A percentile compares a stretch with the other conserved stretches of the same genome.
These are phyloP conservation scores for Fusarium sp. DNA, from an alignment of 2,329 filamentous ascomycete species.

Conservation along the genomic window DNA sequence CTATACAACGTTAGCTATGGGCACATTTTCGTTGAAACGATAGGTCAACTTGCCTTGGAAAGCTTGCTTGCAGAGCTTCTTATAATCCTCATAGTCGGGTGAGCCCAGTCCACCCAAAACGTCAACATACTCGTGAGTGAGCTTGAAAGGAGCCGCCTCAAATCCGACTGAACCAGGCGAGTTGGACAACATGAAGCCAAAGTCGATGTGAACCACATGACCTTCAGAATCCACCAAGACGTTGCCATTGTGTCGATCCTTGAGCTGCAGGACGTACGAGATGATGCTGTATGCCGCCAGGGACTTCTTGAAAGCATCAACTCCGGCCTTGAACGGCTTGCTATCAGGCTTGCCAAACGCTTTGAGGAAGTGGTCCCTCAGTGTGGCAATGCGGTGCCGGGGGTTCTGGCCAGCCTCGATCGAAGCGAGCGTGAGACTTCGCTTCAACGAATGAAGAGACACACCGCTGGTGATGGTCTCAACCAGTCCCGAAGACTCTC, in stretches of 20 bases:
- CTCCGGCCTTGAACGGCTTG: slow-evolving; percentile 76
- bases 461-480: slow-evolving; percentile 92
- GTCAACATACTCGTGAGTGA: slow-evolving; percentile 88
- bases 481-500: slow-evolving; percentile 85
- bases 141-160: slow-evolving; percentile 87
- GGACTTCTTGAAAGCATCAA: slow-evolving; percentile 84
- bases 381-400: slow-evolving; percentile 79
- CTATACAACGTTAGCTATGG: slow-evolving; percentile 52
- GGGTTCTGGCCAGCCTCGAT: slow-evolving; percentile 80
- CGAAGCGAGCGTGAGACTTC: slow-evolving; percentile 80
- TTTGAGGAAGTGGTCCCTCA: slow-evolving; percentile 85
- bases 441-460: slow-evolving; percentile 86
- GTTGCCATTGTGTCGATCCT: slow-evolving; percentile 89
- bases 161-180: slow-evolving; percentile 87
- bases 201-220: slow-evolving; percentile 90
- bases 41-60: slow-evolving; percentile 75
- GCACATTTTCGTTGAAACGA: not conserved
- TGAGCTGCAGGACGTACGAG: slow-evolving; percentile 84
- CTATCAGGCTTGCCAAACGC: slow-evolving; percentile 79
- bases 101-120: slow-evolving; percentile 80
- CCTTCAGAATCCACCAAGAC: slow-evolving; percentile 87
- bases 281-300: slow-evolving; percentile 88
- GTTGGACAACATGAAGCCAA: slow-evolving; percentile 91
- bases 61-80: slow-evolving; percentile 82
- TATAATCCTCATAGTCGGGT: slow-evolving; percentile 79